Base-by-base conservation (phyloP, 495 filamentous ascomycete genomes). In the Aspergillus carlsbadensis region DNA sequence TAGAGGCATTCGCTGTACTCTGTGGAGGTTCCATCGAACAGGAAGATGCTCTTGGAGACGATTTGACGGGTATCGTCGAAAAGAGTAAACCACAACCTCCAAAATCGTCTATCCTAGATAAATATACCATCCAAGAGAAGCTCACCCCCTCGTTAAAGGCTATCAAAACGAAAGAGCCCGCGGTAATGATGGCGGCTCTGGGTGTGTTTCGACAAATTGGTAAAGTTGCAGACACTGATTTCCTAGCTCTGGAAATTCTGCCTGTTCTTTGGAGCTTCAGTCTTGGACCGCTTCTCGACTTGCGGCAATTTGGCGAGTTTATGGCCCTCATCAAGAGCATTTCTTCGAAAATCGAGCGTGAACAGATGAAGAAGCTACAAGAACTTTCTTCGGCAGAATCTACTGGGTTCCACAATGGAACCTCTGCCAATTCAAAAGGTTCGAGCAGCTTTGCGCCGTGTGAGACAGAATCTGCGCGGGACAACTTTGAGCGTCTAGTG, bases 141-240 rank as follows among this genome's bases (percentile, higher is more conserved):
- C 86, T 98, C 14, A 82, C 98, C 4, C 94, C 94, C 1, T 77
- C 96, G 5, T 79, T 98, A 51, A 91, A 89, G 64, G 91, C 76
- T 1, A 98, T 98, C 69, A 98, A 98, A 68, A 98, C 94, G 0
- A 97, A 95, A 64, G 94, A 98, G 64, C 94, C 94, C 0, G 92
- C 90, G 2, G 94, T 98, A 3, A 96, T 96, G 88, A 93, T 97
- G 83, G 92, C 94, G 1, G 89, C 91, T 0, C 78, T 97, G 17
- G 82, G 84, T 22, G 91, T 97, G 10, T 85, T 98, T 60, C 81
- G 78, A 26, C 85, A 96, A 52, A 85, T 98, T 47, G 91, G 94
- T 6, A 81, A 77, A 20, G 76, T 90, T 22, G 92, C 88, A 5
- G 94, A 98, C 63, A 79, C 87, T 4, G 94, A 98, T n/a, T 97